Base-by-base conservation (phyloP, 768 basidiomycete species). In the Termitomyces sp. region DNA sequence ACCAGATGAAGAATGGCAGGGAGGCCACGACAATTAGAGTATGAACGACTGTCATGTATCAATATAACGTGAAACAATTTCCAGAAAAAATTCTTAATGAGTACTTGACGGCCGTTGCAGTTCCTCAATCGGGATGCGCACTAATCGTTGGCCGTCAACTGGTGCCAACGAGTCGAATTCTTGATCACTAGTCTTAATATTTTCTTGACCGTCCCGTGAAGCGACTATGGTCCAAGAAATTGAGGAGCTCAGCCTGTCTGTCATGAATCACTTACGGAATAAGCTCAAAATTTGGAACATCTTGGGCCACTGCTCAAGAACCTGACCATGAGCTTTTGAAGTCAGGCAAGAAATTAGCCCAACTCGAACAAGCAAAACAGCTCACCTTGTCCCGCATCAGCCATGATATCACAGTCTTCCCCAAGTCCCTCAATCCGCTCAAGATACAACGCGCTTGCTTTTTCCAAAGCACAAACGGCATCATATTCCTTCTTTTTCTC, bases 401-500 rank as follows among this genome's bases (percentile, higher is more conserved):
- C 89, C 86, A 91, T 91, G 22, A 84, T 78, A 60, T 89, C 81
- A 65, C 85, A 89, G 67, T 91, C 89, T 18, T 87, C 84, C 24
- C 81, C 84, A 4, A 92, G 74, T 6, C 78, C 83, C 63, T 87
- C 84, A 44, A 91, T 82, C 8, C 89, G 81, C 68, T 85, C 81
- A 2, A 88, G 76, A 66, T 87, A 89, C 36, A 85, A 69, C 6
- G 80, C 70, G 56, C 83, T 87, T 0, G 86, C 83, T 55, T 78
- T 76, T 66, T 91, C 87, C 6, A 92, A 75, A 1, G 89, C 89
- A 22, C 82, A 78, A 27, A 91, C 87, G 0, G 87, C 88, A 56
- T 91, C 89, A 57, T 77, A 83, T 69, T 92, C 90, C 67, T 89
- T 91, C 75, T 89, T 91, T 76, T 91, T 91, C 66, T 92, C 89